These are phyloP conservation scores for Populus alba DNA, from an alignment of 345 rosid genomes.

Conservation along the genomic window DNA sequence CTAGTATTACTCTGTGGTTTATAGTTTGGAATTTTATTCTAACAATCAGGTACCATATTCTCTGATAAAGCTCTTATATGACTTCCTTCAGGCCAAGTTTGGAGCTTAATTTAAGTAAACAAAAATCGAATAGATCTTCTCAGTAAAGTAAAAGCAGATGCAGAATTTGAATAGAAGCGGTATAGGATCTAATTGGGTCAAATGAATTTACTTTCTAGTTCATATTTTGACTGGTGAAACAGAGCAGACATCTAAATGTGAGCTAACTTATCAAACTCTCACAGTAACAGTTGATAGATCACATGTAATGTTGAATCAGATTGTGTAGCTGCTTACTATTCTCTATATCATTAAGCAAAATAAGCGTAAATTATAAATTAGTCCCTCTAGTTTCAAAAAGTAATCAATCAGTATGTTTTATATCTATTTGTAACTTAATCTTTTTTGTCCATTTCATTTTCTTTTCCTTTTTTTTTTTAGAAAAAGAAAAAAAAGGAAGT, in stretches of 20 bases:
- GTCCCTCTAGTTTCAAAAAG: too few species aligned
- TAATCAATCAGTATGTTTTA: too few species aligned
- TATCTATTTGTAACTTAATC: too few species aligned
- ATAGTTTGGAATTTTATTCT: background rate
- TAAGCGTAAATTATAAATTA: too few species aligned
- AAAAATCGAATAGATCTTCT: background rate
- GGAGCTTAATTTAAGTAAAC: background rate
- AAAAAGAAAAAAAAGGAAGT: too few species aligned
- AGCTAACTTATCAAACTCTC: background rate
- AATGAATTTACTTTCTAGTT: background rate
- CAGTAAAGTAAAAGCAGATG: background rate
- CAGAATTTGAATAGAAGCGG: background rate
- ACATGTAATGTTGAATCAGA: background rate
- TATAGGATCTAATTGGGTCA: background rate
- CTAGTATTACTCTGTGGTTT: background rate
- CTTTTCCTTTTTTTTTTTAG: too few species aligned
- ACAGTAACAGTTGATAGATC: background rate
- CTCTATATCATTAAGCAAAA: background rate
- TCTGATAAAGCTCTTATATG: background rate
- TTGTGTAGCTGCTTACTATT: background rate
- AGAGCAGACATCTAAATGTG: background rate
- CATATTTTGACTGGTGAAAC: background rate
- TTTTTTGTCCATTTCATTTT: too few species aligned
- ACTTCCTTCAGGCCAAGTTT: background rate
- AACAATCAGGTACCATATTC: background rate